These are phyloP conservation scores for Cercospora sp. DNA, from an alignment of 2,329 filamentous ascomycete species.

Conservation along the genomic window DNA sequence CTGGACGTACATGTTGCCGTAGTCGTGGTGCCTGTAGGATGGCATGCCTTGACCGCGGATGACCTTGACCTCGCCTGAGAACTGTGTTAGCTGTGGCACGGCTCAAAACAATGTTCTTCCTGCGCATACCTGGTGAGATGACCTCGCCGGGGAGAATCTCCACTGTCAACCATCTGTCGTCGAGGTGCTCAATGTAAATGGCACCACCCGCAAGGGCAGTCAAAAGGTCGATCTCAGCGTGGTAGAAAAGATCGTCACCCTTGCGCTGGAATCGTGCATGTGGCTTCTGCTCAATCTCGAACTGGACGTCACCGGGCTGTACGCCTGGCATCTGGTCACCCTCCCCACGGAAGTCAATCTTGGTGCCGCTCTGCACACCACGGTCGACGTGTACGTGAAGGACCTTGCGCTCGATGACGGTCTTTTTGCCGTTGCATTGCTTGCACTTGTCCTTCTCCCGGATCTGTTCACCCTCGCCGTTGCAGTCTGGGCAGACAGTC, in stretches of 20 bases:
- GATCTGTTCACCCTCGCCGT: conserved; percentile 94
- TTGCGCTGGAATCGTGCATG: conserved; percentile 92
- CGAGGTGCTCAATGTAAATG: conserved; percentile 92
- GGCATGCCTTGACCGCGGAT: conserved; percentile 98
- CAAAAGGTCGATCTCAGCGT: conserved; percentile 91
- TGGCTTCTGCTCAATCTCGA: conserved; percentile 99
- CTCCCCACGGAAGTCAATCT: conserved; percentile 95
- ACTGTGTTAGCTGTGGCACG: background rate
- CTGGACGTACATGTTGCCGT: conserved; percentile 93
- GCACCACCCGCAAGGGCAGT: conserved; percentile 90
- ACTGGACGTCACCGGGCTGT: conserved; percentile 92
- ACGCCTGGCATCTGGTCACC: conserved; percentile 94
- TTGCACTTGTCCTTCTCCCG: conserved; percentile 98
- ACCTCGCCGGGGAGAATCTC: conserved; percentile 93
- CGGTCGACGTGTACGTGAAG: conserved; percentile 96
- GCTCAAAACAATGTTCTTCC: conserved; percentile 58
- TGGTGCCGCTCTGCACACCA: conserved; percentile 89
- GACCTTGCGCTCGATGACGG: conserved; percentile 93
- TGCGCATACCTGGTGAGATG: conserved; percentile 63
- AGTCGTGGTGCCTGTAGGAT: conserved; percentile 89
- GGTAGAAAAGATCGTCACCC: conserved; percentile 93
- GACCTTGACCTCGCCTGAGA: conserved; percentile 76
- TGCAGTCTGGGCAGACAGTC: conserved; percentile 97
- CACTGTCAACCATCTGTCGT: conserved; percentile 93
- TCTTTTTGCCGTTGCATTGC: conserved; percentile 96